Percentiles rank a stretch among this genome's conserved stretches.
Evolutionary conservation across 192 early-diverging fungal species (phyloP).

Genomic region (Thamnidium elegans): DNA sequence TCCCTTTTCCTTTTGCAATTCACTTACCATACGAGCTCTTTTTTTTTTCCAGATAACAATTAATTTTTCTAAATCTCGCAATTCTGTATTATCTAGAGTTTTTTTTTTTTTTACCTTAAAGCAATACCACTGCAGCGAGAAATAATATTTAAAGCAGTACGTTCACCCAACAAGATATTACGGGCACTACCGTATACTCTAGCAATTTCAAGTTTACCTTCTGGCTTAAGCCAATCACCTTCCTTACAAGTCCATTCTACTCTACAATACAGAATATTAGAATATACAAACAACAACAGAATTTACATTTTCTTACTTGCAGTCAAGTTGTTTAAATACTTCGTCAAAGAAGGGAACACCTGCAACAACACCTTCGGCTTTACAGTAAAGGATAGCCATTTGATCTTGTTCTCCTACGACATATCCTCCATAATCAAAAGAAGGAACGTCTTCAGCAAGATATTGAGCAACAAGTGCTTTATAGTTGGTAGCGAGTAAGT

Average conservation of each 20-base stretch:
- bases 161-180: constrained; percentile 86
- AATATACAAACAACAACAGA: neutral
- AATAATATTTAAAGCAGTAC: constrained; percentile 91
- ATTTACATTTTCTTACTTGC: too few species aligned
- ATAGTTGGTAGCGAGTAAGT: constrained; percentile 77
- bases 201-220: constrained; percentile 59
- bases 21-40: constrained; percentile 53
- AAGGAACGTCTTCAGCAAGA: constrained; percentile 94
- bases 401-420: constrained; percentile 89
- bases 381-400: constrained; percentile 82
- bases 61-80: neutral
- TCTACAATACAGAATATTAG: constrained; percentile 34
- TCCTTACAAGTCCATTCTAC: constrained; percentile 86
- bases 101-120: constrained; percentile 45
- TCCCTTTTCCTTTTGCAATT: constrained; percentile 63
- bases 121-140: constrained; percentile 94
- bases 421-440: constrained; percentile 96
- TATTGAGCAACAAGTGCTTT: constrained; percentile 74
- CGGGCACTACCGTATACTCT: constrained; percentile 80
- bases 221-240: constrained; percentile 76
- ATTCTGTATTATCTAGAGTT: neutral
- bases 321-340: constrained; percentile 87
- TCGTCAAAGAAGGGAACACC: constrained; percentile 96
- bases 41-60: neutral
- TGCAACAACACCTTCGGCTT: constrained; percentile 85